These are phyloP conservation scores for Aspergillus candidus DNA, from an alignment of 2,329 filamentous ascomycete species.

Conservation along the genomic window DNA sequence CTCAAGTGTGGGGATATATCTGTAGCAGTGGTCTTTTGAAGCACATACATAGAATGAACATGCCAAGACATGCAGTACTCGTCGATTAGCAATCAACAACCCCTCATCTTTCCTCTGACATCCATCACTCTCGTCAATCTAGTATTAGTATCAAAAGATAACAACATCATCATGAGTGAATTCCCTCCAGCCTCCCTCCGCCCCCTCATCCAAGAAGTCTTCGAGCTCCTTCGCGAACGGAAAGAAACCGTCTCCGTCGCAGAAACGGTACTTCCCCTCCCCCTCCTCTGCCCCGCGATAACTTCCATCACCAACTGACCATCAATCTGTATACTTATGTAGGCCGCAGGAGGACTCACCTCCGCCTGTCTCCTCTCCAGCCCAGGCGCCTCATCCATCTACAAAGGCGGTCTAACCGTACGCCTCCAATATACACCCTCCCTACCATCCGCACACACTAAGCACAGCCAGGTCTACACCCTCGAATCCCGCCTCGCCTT, in stretches of 20 bases:
- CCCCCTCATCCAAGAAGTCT: constrained; percentile 45
- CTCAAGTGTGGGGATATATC: too few relatives aligned
- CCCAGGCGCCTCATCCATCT: constrained; percentile 54
- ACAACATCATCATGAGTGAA: constrained; percentile 15
- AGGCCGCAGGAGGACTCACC: constrained; percentile 59
- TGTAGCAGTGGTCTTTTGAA: too few relatives aligned
- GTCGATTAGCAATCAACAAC: background rate
- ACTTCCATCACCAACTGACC: background rate
- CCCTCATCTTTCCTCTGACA: background rate
- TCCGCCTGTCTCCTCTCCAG: constrained; percentile 53
- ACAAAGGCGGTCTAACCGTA: constrained; percentile 56
- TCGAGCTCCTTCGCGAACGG: constrained; percentile 48
- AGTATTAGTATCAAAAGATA: background rate
- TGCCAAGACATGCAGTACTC: too few relatives aligned
- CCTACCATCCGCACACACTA: background rate
- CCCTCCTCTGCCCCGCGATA: background rate
- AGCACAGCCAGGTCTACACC: constrained; percentile 48
- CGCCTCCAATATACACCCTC: background rate
- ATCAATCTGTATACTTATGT: background rate
- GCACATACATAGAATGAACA: too few relatives aligned
- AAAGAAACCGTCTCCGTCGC: constrained; percentile 56
- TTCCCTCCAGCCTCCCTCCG: constrained; percentile 35
- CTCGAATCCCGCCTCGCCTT: constrained; percentile 53
- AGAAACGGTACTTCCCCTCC: constrained; percentile 46
- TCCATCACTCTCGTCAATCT: background rate